A percentile compares a stretch with the other conserved stretches of the same genome.
These are phyloP conservation scores for Globisporangium heterothallicum DNA, from an alignment of 352 stramenopile species.

Conservation along the genomic window DNA sequence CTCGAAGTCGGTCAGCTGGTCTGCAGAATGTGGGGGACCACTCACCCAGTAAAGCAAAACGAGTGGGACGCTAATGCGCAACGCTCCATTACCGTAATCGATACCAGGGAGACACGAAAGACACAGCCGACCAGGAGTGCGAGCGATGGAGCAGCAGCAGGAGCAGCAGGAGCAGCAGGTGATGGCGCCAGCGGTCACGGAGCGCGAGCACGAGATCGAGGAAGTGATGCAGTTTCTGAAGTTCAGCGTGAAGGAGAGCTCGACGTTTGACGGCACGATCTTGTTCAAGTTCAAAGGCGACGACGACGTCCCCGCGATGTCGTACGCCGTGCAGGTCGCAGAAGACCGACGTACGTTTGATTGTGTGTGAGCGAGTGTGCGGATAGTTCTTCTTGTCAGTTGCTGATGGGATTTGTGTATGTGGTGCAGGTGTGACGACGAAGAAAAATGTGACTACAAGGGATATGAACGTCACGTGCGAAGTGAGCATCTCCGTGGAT, in stretches of 20 bases:
- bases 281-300: constrained; percentile 77
- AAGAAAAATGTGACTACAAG: constrained; percentile 43
- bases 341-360: constrained; percentile 27
- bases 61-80: too few species aligned
- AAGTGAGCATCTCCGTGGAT: constrained; percentile 82
- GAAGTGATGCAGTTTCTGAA: constrained; percentile 86
- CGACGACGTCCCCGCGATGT: constrained; percentile 33
- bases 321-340: constrained; percentile 64
- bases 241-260: constrained; percentile 74
- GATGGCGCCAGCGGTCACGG: neutral
- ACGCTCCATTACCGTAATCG: too few species aligned
- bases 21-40: neutral
- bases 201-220: constrained; percentile 70
- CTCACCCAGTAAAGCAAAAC: too few species aligned
- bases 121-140: too few species aligned
- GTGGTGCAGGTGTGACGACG: constrained; percentile 35
- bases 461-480: constrained; percentile 50
- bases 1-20: too few species aligned
- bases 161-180: constrained; percentile 3
- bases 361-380: constrained; percentile 2
- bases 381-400: constrained; percentile 1
- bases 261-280: constrained; percentile 73
- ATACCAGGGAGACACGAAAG: too few species aligned
- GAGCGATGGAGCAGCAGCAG: neutral
- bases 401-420: neutral